phyloP scores from a whole-genome alignment of 2,329 filamentous ascomycete species.

The Purpureocillium lavendulum region DNA sequence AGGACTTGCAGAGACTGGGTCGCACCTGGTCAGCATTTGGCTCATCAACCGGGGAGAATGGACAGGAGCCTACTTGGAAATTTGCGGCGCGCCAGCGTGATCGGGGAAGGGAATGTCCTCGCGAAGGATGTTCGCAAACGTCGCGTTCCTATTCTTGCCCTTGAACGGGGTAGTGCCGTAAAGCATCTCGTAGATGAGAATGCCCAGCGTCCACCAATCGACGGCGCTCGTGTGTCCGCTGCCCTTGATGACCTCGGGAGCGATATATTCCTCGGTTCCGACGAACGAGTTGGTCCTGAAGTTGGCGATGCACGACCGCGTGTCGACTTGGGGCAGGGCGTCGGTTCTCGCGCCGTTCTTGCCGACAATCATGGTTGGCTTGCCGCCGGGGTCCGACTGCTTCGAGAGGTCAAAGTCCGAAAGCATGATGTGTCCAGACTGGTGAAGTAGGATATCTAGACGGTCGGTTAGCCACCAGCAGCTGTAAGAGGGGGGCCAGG shows the following conservation, averaged over 20 bases:
- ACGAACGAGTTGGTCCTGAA: constrained; percentile 99
- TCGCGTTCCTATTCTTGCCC: constrained; percentile 96
- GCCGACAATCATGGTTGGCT: constrained; percentile 94
- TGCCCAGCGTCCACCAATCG: constrained; percentile 98
- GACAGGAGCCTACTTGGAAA: constrained; percentile 69
- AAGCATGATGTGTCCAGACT: constrained; percentile 99
- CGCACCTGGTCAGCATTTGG: not conserved
- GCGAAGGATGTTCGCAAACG: constrained; percentile 91
- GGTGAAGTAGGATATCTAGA: constrained; percentile 88
- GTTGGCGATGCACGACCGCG: constrained; percentile 94
- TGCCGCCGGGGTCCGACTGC: constrained; percentile 91
- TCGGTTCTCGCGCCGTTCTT: constrained; percentile 80
- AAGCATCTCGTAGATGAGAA: constrained; percentile 97
- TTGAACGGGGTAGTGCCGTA: constrained; percentile 99
- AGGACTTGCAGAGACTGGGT: constrained; percentile 80
- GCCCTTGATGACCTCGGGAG: constrained; percentile 96
- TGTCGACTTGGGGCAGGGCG: constrained; percentile 93
- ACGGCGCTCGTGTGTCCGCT: constrained; percentile 97
- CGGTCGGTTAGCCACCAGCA: not conserved
- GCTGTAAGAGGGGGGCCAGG: not conserved
- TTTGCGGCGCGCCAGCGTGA: constrained; percentile 70
- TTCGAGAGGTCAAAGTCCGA: constrained; percentile 98
- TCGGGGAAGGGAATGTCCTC: constrained; percentile 97
- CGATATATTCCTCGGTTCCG: constrained; percentile 97
- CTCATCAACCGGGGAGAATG: not conserved